Evolutionary conservation across 345 rosid genomes (phyloP).

Genomic region (Euphorbia lathyris): DNA sequence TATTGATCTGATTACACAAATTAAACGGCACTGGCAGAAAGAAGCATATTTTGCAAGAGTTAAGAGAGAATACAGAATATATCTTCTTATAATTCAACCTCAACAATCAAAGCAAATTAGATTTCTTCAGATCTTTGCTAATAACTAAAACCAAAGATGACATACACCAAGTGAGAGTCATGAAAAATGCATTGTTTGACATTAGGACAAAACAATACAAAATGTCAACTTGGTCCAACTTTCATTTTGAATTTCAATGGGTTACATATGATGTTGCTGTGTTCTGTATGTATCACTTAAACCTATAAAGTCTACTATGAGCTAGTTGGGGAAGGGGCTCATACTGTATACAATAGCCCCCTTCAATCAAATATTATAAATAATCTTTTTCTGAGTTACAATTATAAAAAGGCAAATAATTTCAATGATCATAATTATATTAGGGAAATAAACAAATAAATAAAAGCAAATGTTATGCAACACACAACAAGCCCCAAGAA

Average conservation of each 20-base stretch:
- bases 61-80: background rate
- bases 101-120: too few relatives aligned
- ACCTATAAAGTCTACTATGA: constrained; percentile 5
- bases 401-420: constrained; percentile 9
- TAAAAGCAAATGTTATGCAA: constrained; percentile 65
- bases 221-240: constrained; percentile 11
- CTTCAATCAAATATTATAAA: constrained; percentile 18
- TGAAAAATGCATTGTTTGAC: background rate
- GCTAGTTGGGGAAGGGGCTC: constrained; percentile 12
- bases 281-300: constrained; percentile 20
- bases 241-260: constrained; percentile 15
- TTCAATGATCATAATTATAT: background rate
- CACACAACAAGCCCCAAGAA: constrained; percentile 79
- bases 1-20: too few relatives aligned
- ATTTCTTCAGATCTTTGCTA: too few relatives aligned
- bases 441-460: background rate
- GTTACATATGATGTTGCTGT: constrained; percentile 18
- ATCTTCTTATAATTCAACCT: background rate
- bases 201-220: background rate
- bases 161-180: too few relatives aligned
- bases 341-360: constrained; percentile 16
- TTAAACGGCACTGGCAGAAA: background rate
- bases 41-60: constrained; percentile 1
- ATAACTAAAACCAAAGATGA: too few relatives aligned
- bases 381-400: constrained; percentile 12